Base-by-base conservation (phyloP, 2,329 filamentous ascomycete species). In the Sarocladium oryzae region DNA sequence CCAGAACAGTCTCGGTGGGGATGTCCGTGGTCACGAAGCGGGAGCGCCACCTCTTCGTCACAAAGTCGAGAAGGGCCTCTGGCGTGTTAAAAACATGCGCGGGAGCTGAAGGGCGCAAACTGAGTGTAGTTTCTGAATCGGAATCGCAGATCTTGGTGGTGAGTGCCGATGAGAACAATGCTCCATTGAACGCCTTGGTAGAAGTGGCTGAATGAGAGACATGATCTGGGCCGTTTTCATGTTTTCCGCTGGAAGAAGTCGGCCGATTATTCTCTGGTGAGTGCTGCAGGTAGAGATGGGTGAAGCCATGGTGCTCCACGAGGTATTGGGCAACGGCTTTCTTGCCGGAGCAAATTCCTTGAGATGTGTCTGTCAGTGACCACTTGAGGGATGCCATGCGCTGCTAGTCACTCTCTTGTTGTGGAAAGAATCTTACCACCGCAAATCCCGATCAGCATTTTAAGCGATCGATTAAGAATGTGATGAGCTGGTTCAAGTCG, bases 331-430 rank as follows among this genome's bases (percentile, higher is more conserved):
- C 90, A 57, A 97, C 88, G 9, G 89, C 89, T 64, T 84, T 85
- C 73, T 96, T 97, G 62, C 93, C 93, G 46, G 92, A 85, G 72
- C 91, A 97, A 61, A 96, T 92, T 62, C 88, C 91, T 93, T 62
- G 21, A 37, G 18, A 16, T 20, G 49, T 52, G 28, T 30, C 28
- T 7, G 28, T 30, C 7, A 30, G 7, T 30, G 28, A 30, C n/a
- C n/a, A n/a, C n/a, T n/a, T n/a, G n/a, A n/a, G n/a, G n/a, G n/a
- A n/a, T n/a, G n/a, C n/a, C n/a, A n/a, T n/a, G n/a, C n/a, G n/a
- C n/a, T n/a, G n/a, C n/a, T n/a, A n/a, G n/a, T n/a, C n/a, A n/a
- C n/a, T n/a, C n/a, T n/a, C n/a, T n/a, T n/a, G n/a, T n/a, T n/a
- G n/a, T n/a, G n/a, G n/a, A 21, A 13, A 32, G 43, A 37, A 20